Conservation (phyloP, 2,329 filamentous ascomycete genomes). For the Alternaria alternata region DNA sequence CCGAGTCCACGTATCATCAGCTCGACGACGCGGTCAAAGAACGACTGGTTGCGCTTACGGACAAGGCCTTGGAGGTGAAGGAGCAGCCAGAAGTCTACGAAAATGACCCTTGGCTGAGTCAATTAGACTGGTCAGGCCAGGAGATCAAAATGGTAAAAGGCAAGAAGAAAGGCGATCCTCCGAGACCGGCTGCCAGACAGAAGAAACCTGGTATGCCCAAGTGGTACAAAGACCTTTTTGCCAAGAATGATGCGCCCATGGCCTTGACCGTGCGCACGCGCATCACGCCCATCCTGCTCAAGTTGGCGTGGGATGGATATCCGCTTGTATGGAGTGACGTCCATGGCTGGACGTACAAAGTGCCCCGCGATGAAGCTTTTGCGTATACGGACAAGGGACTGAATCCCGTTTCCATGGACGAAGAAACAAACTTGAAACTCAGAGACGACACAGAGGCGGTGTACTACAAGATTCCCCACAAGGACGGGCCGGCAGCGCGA, state of each 20-base stretch:
- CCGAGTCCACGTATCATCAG: slow-evolving; percentile 83
- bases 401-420: slow-evolving; percentile 77
- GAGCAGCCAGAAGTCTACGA: slow-evolving; percentile 72
- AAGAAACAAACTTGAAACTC: slow-evolving; percentile 71
- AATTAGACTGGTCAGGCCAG: slow-evolving; percentile 95
- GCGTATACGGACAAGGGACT: slow-evolving; percentile 77
- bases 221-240: slow-evolving; percentile 94
- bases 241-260: slow-evolving; percentile 72
- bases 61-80: slow-evolving; percentile 80
- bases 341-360: slow-evolving; percentile 91
- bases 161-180: slow-evolving; percentile 84
- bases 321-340: slow-evolving; percentile 93
- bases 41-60: slow-evolving; percentile 74
- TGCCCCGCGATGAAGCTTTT: slow-evolving; percentile 67
- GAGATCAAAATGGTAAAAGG: slow-evolving; percentile 90
- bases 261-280: slow-evolving; percentile 85
- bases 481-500: slow-evolving; percentile 85
- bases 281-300: slow-evolving; percentile 83
- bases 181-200: slow-evolving; percentile 79
- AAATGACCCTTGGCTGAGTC: slow-evolving; percentile 87
- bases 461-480: slow-evolving; percentile 96
- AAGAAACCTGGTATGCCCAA: slow-evolving; percentile 94
- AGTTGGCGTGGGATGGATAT: slow-evolving; percentile 86
- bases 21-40: slow-evolving; percentile 80
- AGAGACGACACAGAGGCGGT: slow-evolving; percentile 70